Evolutionary conservation across 1,284 basidiomycete species (phyloP).

Genomic region (Sporisorium reilianum): DNA sequence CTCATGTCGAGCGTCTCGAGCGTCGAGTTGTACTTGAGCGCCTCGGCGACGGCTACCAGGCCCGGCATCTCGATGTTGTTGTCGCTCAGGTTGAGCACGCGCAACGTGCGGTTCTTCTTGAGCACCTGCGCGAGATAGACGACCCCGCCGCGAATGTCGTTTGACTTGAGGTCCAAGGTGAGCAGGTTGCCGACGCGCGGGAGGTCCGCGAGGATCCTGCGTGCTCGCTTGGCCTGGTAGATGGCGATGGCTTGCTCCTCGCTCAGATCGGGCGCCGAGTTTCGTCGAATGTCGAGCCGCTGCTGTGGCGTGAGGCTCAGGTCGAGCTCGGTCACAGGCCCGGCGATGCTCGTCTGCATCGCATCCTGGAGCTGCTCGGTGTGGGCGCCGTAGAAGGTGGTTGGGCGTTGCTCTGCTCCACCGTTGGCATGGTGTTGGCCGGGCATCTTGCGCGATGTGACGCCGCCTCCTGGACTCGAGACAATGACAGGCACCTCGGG

Average conservation of each 20-base stretch:
- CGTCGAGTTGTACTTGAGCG: conserved; percentile 93
- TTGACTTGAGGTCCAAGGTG: conserved; percentile 90
- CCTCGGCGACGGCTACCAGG: conserved; percentile 85
- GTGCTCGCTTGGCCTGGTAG: conserved; percentile 52
- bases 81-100: conserved; percentile 91
- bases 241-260: conserved; percentile 56
- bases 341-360: conserved; percentile 41
- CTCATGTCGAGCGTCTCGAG: conserved; percentile 93
- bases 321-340: conserved; percentile 38
- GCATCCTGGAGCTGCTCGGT: conserved; percentile 50
- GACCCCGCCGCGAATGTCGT: conserved; percentile 85
- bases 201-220: conserved; percentile 73
- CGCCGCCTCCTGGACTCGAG: conserved; percentile 59
- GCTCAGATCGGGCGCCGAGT: conserved; percentile 25
- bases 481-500: conserved; percentile 59
- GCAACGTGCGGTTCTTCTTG: conserved; percentile 93
- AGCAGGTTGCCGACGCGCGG: conserved; percentile 85
- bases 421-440: conserved; percentile 19
- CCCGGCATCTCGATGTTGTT: conserved; percentile 89
- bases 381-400: conserved; percentile 40
- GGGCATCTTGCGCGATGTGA: conserved; percentile 57
- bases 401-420: background rate
- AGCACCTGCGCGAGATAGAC: conserved; percentile 92
- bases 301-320: conserved; percentile 36
- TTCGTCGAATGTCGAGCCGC: conserved; percentile 25